Percentiles rank a stretch among this genome's conserved stretches.
These are phyloP conservation scores for Senna siamea DNA, from an alignment of 306 rosid genomes.

Conservation along the genomic window DNA sequence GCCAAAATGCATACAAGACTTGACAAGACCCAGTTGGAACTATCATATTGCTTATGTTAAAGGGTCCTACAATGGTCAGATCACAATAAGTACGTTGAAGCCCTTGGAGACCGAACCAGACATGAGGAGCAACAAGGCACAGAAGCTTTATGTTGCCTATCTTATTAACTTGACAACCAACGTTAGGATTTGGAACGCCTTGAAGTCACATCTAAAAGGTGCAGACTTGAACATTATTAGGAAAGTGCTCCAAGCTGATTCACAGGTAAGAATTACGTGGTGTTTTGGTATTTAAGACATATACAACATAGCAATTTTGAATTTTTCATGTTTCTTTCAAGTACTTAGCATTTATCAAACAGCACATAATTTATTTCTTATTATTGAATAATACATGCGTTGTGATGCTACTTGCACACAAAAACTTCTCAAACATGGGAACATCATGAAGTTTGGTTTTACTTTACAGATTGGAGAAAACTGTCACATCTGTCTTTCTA, in stretches of 20 bases:
- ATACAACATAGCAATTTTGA: no score
- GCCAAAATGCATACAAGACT: slow-evolving; percentile 44
- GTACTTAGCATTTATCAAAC: no score
- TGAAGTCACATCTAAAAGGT: slow-evolving; percentile 2
- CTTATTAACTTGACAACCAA: slow-evolving; percentile 30
- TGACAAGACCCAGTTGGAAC: slow-evolving; percentile 22
- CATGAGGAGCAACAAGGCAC: background rate
- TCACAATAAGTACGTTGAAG: slow-evolving; percentile 22
- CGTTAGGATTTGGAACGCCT: slow-evolving; percentile 30
- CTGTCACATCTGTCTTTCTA: slow-evolving; percentile 32
- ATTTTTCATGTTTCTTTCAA: no score
- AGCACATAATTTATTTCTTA: background rate
- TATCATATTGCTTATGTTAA: slow-evolving; percentile 52
- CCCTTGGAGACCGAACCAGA: background rate
- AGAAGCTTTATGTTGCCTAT: background rate
- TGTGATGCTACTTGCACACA: background rate
- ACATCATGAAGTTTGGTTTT: slow-evolving; percentile 2
- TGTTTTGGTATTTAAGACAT: no score
- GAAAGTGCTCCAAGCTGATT: slow-evolving; percentile 41
- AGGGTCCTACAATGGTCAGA: background rate
- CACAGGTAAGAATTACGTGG: slow-evolving; percentile 41
- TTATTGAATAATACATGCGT: background rate
- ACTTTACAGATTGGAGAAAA: slow-evolving; percentile 46
- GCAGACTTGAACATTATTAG: slow-evolving; percentile 36
- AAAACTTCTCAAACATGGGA: background rate